Evolutionary conservation across 805 yeast species (phyloP).

Genomic region (Saccharomycopsis guyanensis): DNA sequence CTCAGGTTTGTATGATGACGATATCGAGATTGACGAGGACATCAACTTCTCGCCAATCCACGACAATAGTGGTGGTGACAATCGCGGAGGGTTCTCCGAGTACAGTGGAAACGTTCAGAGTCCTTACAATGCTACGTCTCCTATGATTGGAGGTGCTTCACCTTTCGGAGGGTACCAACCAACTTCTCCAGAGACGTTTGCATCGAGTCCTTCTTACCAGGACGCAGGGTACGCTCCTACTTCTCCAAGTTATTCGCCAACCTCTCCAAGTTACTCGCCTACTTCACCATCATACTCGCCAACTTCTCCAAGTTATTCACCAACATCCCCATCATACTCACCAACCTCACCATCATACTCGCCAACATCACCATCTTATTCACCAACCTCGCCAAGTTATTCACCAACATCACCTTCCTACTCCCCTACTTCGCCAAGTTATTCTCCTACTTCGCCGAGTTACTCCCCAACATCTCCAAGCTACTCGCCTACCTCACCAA

Average conservation of each 20-base stretch:
- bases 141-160: slow-evolving; percentile 40
- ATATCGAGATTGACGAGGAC: slow-evolving; percentile 56
- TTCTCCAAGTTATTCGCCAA: slow-evolving; percentile 42
- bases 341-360: slow-evolving; percentile 59
- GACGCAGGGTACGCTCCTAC: slow-evolving; percentile 37
- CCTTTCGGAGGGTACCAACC: slow-evolving; percentile 47
- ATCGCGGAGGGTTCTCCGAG: slow-evolving; percentile 64
- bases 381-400: slow-evolving; percentile 59
- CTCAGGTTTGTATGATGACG: slow-evolving; percentile 45
- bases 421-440: slow-evolving; percentile 62
- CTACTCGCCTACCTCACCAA: slow-evolving; percentile 70
- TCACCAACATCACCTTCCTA: slow-evolving; percentile 72
- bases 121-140: slow-evolving; percentile 46
- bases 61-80: slow-evolving; percentile 76
- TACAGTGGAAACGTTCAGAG: slow-evolving; percentile 43
- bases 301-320: slow-evolving; percentile 62
- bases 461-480: slow-evolving; percentile 76
- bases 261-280: slow-evolving; percentile 51
- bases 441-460: slow-evolving; percentile 61
- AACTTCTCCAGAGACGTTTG: slow-evolving; percentile 50
- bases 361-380: slow-evolving; percentile 68
- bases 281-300: slow-evolving; percentile 44
- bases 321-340: slow-evolving; percentile 65
- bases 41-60: slow-evolving; percentile 89
- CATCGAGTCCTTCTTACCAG: slow-evolving; percentile 33